phyloP scores from a whole-genome alignment of 1,139 yeast species.

The Komagataea norvegica region DNA sequence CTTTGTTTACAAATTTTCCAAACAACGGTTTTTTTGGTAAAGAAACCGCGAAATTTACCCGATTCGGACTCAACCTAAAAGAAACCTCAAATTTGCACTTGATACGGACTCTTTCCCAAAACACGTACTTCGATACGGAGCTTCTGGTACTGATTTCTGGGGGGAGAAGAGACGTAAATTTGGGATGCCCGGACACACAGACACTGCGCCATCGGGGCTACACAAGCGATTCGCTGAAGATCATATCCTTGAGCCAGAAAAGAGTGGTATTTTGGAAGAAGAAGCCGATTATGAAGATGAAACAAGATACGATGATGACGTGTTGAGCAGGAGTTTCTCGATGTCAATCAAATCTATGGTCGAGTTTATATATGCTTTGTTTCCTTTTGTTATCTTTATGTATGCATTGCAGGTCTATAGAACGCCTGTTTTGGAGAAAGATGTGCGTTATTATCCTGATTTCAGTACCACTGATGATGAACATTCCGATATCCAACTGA shows the following conservation, averaged over 20 bases:
- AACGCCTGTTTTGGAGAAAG: conserved; percentile 8
- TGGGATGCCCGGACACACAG: too few relatives aligned
- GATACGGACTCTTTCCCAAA: too few relatives aligned
- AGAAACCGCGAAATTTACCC: not conserved
- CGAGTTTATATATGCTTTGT: conserved; percentile 12
- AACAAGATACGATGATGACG: not conserved
- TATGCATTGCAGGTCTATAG: conserved; percentile 15
- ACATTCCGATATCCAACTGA: conserved; percentile 12
- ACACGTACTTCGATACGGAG: too few relatives aligned
- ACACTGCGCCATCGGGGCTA: too few relatives aligned
- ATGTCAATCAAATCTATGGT: not conserved
- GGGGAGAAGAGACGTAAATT: too few relatives aligned
- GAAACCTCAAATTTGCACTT: too few relatives aligned
- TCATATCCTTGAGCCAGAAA: too few relatives aligned
- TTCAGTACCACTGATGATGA: conserved; percentile 17
- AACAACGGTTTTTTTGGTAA: too few relatives aligned
- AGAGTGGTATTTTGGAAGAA: too few relatives aligned
- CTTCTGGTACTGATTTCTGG: too few relatives aligned
- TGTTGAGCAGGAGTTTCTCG: not conserved
- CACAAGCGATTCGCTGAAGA: too few relatives aligned
- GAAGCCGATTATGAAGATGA: not conserved
- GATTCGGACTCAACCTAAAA: too few relatives aligned
- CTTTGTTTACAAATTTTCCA: conserved; percentile 2
- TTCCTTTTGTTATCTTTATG: conserved; percentile 19
- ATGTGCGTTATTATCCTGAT: conserved; percentile 19